A percentile compares a stretch with the other conserved stretches of the same genome.
Evolutionary conservation across 345 rosid genomes (phyloP).

Genomic region (Melastoma malabathricum): DNA sequence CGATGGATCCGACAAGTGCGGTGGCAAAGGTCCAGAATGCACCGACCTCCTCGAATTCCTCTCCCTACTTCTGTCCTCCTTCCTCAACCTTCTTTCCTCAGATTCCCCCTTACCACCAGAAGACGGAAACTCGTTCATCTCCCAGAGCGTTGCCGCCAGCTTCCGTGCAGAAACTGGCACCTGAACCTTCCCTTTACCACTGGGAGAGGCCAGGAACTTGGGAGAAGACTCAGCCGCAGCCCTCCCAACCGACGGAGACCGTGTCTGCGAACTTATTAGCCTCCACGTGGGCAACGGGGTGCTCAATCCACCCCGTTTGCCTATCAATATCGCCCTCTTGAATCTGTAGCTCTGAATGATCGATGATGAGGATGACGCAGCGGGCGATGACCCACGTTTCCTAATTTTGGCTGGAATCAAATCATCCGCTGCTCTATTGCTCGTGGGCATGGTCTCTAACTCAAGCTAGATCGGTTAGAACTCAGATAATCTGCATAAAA

Average conservation of each 20-base stretch:
- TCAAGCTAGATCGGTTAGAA: constrained; percentile 17
- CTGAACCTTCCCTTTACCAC: constrained; percentile 21
- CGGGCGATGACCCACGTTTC: constrained; percentile 76
- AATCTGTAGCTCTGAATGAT: constrained; percentile 61
- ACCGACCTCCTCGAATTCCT: constrained; percentile 35
- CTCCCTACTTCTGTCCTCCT: constrained; percentile 38
- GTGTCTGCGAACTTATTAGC: constrained; percentile 53
- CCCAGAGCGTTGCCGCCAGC: constrained; percentile 96
- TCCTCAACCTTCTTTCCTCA: constrained; percentile 31
- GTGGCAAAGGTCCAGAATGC: constrained; percentile 73
- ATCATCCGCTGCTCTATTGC: constrained; percentile 35
- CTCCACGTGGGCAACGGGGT: constrained; percentile 89
- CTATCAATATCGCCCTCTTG: constrained; percentile 74
- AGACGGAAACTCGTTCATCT: constrained; percentile 92
- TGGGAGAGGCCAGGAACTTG: constrained; percentile 30
- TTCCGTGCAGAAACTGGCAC: constrained; percentile 89
- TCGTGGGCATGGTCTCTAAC: constrained; percentile 45
- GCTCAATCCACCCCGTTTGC: constrained; percentile 73
- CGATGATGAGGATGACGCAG: constrained; percentile 81
- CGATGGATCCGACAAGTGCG: constrained; percentile 92
- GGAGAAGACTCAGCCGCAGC: constrained; percentile 55
- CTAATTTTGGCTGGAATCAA: constrained; percentile 73
- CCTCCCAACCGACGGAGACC: constrained; percentile 44
- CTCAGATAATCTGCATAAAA: constrained; percentile 1
- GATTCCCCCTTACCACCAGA: constrained; percentile 34